Conservation (phyloP, 371 early-diverging fungal genomes). For the Chytridium lagenaria region DNA sequence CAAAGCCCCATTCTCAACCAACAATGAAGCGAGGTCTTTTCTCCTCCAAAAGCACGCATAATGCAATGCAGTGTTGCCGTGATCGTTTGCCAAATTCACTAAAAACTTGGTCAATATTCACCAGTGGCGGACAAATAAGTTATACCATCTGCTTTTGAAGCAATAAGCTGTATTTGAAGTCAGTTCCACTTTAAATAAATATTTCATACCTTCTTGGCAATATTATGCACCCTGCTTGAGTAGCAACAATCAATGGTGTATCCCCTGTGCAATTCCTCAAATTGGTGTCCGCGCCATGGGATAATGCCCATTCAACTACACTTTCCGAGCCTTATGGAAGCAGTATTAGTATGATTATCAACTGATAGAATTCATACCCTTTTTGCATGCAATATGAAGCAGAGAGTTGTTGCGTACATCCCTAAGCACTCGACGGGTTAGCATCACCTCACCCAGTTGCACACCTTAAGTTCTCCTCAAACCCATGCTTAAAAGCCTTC, state of each 20-base stretch:
- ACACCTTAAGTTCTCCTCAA: constrained; percentile 14
- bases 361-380: constrained; percentile 29
- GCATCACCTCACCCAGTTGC: neutral
- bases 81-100: constrained; percentile 55
- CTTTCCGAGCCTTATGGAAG: constrained; percentile 17
- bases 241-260: constrained; percentile 52
- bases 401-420: constrained; percentile 46
- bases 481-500: neutral
- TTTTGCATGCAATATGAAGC: constrained; percentile 45
- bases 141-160: neutral
- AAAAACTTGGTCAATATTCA: too few species aligned
- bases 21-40: constrained; percentile 30
- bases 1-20: constrained; percentile 33
- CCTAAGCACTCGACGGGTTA: constrained; percentile 7
- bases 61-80: constrained; percentile 58
- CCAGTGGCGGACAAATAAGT: neutral
- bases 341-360: neutral
- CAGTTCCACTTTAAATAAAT: too few species aligned
- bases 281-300: constrained; percentile 36
- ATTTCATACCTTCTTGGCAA: constrained; percentile 37
- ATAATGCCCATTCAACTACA: constrained; percentile 41
- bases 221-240: constrained; percentile 23
- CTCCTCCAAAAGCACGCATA: constrained; percentile 53
- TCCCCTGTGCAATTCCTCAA: constrained; percentile 49
- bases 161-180: neutral